Conservation (phyloP, 257 asterid species). For the Nemophila menziesii region DNA sequence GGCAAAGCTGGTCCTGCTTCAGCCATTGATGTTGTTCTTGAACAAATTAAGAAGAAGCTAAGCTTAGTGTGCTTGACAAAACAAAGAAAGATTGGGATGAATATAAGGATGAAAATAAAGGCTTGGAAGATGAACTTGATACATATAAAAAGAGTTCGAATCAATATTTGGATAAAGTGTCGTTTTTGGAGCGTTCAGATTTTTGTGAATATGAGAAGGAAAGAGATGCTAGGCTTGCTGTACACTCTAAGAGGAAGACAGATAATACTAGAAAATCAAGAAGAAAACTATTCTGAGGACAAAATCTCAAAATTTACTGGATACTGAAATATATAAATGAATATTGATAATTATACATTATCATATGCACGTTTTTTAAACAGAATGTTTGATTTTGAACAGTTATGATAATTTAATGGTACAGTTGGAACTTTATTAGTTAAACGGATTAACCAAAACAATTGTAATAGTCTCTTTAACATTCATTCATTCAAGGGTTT, state of each 20-base stretch:
- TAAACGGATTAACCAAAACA: too few species aligned
- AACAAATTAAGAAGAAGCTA: slow-evolving; percentile 88
- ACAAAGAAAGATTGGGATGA: slow-evolving; percentile 97
- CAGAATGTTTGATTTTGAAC: too few species aligned
- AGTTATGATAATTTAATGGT: too few species aligned
- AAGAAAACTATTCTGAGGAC: too few species aligned
- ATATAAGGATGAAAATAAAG: slow-evolving; percentile 76
- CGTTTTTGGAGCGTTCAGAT: slow-evolving; percentile 84
- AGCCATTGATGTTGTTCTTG: slow-evolving; percentile 82
- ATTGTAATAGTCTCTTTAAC: too few species aligned
- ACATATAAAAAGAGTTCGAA: slow-evolving; percentile 91
- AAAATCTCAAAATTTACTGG: too few species aligned
- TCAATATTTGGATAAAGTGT: slow-evolving; percentile 74
- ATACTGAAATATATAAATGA: too few species aligned
- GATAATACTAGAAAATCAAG: too few species aligned
- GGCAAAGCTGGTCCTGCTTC: slow-evolving; percentile 46
- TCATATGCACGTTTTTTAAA: too few species aligned
- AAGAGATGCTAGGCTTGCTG: slow-evolving; percentile 82
- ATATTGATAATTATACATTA: too few species aligned
- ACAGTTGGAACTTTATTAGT: too few species aligned
- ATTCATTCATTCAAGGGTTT: too few species aligned
- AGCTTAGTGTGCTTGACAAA: slow-evolving; percentile 89
- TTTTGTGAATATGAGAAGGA: slow-evolving; percentile 84
- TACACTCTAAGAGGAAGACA: slow-evolving; percentile 64
- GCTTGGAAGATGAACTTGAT: slow-evolving; percentile 83